phyloP scores from a whole-genome alignment of 1,284 basidiomycete genomes.

The Irpex sp. region DNA sequence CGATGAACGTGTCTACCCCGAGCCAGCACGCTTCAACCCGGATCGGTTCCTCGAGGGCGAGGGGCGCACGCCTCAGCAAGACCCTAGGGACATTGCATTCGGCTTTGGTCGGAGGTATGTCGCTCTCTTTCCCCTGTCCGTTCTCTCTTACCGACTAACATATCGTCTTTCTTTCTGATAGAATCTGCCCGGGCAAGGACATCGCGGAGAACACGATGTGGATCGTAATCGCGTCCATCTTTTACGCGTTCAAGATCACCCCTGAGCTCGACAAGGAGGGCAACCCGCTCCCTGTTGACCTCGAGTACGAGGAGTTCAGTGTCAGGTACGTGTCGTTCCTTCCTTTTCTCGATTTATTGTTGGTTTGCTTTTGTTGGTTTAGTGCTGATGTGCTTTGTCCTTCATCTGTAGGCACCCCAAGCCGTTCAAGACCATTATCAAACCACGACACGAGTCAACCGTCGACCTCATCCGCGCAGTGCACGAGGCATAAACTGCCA shows the following conservation, averaged over 20 bases:
- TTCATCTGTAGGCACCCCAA: conserved; percentile 37
- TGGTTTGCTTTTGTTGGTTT: background rate
- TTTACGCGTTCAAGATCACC: conserved; percentile 16
- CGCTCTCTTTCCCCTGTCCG: background rate
- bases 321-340: background rate
- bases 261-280: conserved; percentile 12
- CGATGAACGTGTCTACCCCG: conserved; percentile 8
- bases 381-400: background rate
- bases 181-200: conserved; percentile 5
- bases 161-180: background rate
- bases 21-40: conserved; percentile 14
- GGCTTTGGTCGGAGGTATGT: conserved; percentile 16
- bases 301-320: conserved; percentile 2
- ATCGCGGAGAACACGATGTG: conserved; percentile 14
- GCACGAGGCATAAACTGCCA: background rate
- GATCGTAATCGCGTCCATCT: conserved; percentile 17
- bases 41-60: conserved; percentile 11
- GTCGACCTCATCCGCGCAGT: background rate
- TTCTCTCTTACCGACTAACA: background rate
- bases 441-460: background rate
- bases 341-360: background rate
- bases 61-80: conserved; percentile 5
- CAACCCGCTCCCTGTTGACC: conserved; percentile 9
- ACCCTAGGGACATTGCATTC: conserved; percentile 12
- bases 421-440: conserved; percentile 16